Evolutionary conservation across 192 early-diverging fungal genomes (phyloP).

Genomic region (Rhizophagus sp.): DNA sequence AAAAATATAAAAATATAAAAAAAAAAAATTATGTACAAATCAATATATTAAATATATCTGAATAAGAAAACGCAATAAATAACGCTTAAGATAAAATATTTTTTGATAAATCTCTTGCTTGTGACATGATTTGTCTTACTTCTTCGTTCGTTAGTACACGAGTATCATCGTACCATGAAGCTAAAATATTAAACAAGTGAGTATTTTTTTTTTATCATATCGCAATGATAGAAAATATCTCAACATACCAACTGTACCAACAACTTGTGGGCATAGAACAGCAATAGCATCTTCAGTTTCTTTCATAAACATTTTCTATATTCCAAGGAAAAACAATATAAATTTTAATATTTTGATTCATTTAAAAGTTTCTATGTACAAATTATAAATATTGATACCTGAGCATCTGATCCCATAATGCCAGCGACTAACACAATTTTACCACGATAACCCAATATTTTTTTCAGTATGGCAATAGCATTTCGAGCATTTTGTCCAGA

Average conservation of each 20-base stretch:
- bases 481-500: slow-evolving; percentile 20
- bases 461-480: not conserved
- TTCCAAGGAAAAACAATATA: not conserved
- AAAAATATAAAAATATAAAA: too few relatives aligned
- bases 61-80: too few relatives aligned
- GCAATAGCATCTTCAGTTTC: slow-evolving; percentile 16
- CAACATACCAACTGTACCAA: slow-evolving; percentile 21
- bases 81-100: too few relatives aligned
- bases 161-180: slow-evolving; percentile 16
- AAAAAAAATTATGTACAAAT: too few relatives aligned
- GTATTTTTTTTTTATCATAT: not conserved
- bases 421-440: slow-evolving; percentile 27
- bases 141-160: not conserved
- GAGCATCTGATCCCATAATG: slow-evolving; percentile 28
- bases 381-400: slow-evolving; percentile 2
- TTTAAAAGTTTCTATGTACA: not conserved
- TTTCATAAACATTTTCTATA: slow-evolving; percentile 19
- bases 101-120: not conserved
- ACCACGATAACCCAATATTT: slow-evolving; percentile 9
- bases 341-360: not conserved
- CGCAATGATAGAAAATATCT: not conserved
- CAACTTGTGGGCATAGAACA: not conserved
- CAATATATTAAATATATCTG: too few relatives aligned
- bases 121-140: not conserved
- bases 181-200: not conserved